Base-by-base conservation (phyloP, 768 basidiomycete genomes). In the Naganishia vaughanmartiniae region DNA sequence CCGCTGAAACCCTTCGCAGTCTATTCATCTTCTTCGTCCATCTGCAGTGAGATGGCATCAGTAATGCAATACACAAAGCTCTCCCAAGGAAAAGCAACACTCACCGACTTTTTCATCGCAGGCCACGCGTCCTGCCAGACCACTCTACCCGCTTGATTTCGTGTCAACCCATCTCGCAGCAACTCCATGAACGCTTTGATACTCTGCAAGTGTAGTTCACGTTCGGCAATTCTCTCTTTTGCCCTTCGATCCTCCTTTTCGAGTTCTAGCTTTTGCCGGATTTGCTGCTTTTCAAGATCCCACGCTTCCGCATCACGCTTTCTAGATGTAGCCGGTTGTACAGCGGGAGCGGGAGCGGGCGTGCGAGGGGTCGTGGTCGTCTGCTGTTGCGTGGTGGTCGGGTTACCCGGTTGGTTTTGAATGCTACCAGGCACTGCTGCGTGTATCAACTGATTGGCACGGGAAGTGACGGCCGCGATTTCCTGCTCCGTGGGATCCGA, bases 141-240 rank as follows among this genome's bases (percentile, higher is more conserved):
- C 36, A 63, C 21, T 26, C 60, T 36, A 26, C 60, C 60, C 14
- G 60, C 60, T 26, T 45, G 24, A 26, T 45, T 26, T 26, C 39
- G 2, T 26, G 60, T 63, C 60, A 63, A 17, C 60, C 60, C 60
- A 30, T 63, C 60, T n/a, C 33, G 36, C n/a, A 63, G n/a, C 39
- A 63, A 17, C n/a, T 63, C 60, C 24, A 34, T 42, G 26, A 63
- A 63, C 26, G 60, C 60, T 42, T 63, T 63, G 60, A 63, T 63
- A 45, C 60, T 63, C 60, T 63, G 39, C 21, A 63, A n/a, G 26
- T 63, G 60, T 26, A 63, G 28, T 15, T 63, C 60, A 6, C 60
- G 60, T 26, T 42, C 60, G n/a, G 60, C 26, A 42, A 63, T 45
- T 24, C 33, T 42, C 21, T 42, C 60, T 42, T 63, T 63, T 3